These are phyloP conservation scores for Tylopilus sp. DNA, from an alignment of 768 basidiomycete genomes.

Conservation along the genomic window DNA sequence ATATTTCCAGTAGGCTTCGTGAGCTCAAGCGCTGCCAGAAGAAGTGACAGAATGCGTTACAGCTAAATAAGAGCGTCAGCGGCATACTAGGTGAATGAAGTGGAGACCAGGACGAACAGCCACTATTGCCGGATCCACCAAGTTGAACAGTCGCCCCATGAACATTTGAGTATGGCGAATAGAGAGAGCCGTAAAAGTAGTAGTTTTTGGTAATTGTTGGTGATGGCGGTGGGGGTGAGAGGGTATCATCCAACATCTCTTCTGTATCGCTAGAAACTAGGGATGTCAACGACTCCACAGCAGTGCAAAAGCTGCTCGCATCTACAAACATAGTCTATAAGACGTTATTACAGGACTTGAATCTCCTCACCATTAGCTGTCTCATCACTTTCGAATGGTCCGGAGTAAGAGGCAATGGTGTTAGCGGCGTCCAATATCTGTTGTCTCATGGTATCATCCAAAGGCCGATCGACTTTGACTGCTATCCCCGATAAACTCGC, in stretches of 20 bases:
- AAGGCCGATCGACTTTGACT: constrained; percentile 1
- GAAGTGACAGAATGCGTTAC: neutral
- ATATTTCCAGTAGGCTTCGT: neutral
- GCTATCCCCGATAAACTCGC: constrained; percentile 1
- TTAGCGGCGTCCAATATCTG: constrained; percentile 1
- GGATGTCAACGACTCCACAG: neutral
- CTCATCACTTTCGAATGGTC: neutral
- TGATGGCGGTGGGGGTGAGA: neutral
- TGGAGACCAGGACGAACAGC: neutral
- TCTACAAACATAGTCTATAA: neutral
- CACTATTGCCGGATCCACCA: constrained; percentile 2
- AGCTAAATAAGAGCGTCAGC: neutral
- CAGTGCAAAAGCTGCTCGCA: neutral
- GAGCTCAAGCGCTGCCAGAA: neutral
- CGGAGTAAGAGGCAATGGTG: neutral
- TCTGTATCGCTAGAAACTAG: neutral
- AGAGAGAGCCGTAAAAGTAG: neutral
- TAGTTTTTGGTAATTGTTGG: neutral
- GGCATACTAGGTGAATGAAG: neutral
- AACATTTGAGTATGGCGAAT: neutral
- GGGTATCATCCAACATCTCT: neutral
- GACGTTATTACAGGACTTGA: neutral
- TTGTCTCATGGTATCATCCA: constrained; percentile 1
- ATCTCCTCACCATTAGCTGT: neutral
- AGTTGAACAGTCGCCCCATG: neutral